phyloP scores from a whole-genome alignment of 345 rosid genomes.

The Melaleuca quinquenervia region DNA sequence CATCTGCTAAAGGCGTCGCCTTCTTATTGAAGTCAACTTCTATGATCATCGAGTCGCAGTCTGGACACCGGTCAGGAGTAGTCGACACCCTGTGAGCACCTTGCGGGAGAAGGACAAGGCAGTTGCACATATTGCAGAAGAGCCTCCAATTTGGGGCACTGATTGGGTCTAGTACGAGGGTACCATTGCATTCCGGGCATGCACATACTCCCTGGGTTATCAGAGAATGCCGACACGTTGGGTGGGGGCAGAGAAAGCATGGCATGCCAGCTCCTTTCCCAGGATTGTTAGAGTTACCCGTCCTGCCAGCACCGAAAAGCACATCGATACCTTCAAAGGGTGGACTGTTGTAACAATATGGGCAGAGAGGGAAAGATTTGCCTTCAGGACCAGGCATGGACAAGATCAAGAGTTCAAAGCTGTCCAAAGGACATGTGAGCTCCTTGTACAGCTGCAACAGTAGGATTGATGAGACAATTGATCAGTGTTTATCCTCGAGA shows the following conservation, averaged over 20 bases:
- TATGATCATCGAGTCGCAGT: slow-evolving; percentile 70
- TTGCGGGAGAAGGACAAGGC: slow-evolving; percentile 82
- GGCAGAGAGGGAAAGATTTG: slow-evolving; percentile 89
- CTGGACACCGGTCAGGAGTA: slow-evolving; percentile 50
- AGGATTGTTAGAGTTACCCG: slow-evolving; percentile 20
- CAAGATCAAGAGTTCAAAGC: slow-evolving; percentile 83
- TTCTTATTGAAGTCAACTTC: slow-evolving; percentile 95
- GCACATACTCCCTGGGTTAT: slow-evolving; percentile 92
- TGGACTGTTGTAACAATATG: slow-evolving; percentile 85
- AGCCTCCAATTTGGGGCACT: slow-evolving; percentile 95
- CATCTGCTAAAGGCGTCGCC: slow-evolving; percentile 68
- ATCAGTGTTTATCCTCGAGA: background rate
- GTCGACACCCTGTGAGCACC: slow-evolving; percentile 86
- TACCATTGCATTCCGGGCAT: slow-evolving; percentile 91
- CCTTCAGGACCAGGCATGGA: slow-evolving; percentile 92
- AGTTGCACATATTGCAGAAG: slow-evolving; percentile 86
- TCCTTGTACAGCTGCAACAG: slow-evolving; percentile 81
- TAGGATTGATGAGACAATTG: background rate
- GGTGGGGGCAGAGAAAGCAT: slow-evolving; percentile 88
- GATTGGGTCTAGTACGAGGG: slow-evolving; percentile 75
- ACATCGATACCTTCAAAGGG: slow-evolving; percentile 82
- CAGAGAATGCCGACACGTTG: slow-evolving; percentile 75
- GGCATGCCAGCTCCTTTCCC: slow-evolving; percentile 93
- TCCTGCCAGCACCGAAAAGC: slow-evolving; percentile 39
- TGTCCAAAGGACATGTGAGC: slow-evolving; percentile 84